Evolutionary conservation across 306 rosid species (phyloP).

Genomic region (Betula pendula): DNA sequence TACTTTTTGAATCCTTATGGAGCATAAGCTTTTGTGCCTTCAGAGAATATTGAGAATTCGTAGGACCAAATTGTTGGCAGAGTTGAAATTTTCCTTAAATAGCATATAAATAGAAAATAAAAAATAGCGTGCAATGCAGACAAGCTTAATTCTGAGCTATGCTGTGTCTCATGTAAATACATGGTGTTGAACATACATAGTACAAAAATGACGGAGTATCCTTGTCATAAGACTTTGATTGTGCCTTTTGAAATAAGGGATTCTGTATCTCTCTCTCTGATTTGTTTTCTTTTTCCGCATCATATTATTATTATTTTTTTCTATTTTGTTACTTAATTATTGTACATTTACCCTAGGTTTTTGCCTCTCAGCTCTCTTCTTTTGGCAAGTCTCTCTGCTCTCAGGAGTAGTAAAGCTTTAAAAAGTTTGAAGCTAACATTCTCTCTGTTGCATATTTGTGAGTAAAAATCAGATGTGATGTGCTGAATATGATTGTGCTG

Average conservation of each 20-base stretch:
- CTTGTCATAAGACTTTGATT: background rate
- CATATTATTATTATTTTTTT: too few relatives aligned
- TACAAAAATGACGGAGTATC: background rate
- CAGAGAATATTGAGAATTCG: background rate
- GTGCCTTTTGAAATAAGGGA: background rate
- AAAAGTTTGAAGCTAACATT: background rate
- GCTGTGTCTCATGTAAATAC: background rate
- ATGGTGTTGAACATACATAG: background rate
- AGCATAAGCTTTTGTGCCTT: background rate
- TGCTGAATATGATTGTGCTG: background rate
- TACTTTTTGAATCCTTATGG: background rate
- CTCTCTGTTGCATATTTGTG: background rate
- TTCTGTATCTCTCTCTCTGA: background rate
- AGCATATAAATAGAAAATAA: background rate
- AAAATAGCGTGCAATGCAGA: background rate
- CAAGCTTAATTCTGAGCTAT: background rate
- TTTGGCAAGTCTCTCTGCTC: background rate
- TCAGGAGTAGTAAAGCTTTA: too few relatives aligned
- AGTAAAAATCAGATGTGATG: background rate
- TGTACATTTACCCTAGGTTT: background rate
- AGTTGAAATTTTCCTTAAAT: background rate
- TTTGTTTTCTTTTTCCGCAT: too few relatives aligned
- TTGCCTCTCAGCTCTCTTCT: background rate
- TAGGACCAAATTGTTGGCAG: background rate
- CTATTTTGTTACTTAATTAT: too few relatives aligned